A percentile compares a stretch with the other conserved stretches of the same genome.
These are phyloP conservation scores for Tolypocladium tropicale DNA, from an alignment of 2,329 filamentous ascomycete species.

Conservation along the genomic window DNA sequence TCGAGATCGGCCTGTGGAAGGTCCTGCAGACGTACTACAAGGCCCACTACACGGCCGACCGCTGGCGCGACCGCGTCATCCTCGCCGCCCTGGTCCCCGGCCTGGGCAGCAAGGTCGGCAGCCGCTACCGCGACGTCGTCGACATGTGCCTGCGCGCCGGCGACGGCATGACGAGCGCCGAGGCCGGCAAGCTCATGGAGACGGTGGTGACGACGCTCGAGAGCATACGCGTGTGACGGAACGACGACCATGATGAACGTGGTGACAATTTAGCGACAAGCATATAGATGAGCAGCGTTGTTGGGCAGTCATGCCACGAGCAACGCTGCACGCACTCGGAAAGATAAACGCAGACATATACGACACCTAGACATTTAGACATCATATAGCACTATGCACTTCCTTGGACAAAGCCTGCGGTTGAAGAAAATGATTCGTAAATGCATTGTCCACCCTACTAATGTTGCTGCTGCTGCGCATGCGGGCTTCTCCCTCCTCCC, in stretches of 20 bases:
- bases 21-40: slow-evolving; percentile 28
- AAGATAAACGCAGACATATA: not conserved
- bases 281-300: not conserved
- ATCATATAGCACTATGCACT: not conserved
- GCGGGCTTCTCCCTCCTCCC: not conserved
- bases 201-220: slow-evolving; percentile 30
- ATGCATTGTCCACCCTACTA: not conserved
- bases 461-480: no score
- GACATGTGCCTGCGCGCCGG: slow-evolving; percentile 27
- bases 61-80: slow-evolving; percentile 31
- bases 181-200: slow-evolving; percentile 30
- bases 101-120: slow-evolving; percentile 29
- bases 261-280: not conserved
- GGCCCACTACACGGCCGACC: slow-evolving; percentile 28
- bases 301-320: not conserved
- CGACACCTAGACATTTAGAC: not conserved
- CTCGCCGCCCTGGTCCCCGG: slow-evolving; percentile 28
- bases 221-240: slow-evolving; percentile 20
- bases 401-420: not conserved
- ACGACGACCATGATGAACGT: not conserved
- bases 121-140: slow-evolving; percentile 28
- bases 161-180: slow-evolving; percentile 24
- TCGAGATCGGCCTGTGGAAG: slow-evolving; percentile 42
- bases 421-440: not conserved
- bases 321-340: not conserved